phyloP scores from a whole-genome alignment of 257 asterid species.

The Solanum etuberosum region DNA sequence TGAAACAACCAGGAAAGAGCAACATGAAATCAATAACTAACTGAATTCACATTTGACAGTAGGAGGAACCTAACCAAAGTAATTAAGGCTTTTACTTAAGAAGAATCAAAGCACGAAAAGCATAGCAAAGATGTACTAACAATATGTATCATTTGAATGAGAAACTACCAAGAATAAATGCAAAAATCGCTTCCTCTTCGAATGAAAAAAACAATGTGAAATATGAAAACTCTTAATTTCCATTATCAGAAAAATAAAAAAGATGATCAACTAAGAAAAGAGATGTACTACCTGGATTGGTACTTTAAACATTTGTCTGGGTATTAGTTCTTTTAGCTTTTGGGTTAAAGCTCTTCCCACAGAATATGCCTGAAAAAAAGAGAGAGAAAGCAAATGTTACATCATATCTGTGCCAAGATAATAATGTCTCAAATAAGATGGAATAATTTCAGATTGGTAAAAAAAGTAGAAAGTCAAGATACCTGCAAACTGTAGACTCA shows the following conservation, averaged over 20 bases:
- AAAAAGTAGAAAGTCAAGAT: neutral
- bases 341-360: constrained; percentile 97
- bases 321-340: constrained; percentile 91
- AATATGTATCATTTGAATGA: neutral
- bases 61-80: neutral
- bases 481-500: neutral
- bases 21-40: neutral
- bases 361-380: constrained; percentile 62
- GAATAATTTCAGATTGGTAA: neutral
- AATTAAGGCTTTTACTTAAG: neutral
- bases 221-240: neutral
- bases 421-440: neutral
- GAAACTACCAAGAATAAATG: neutral
- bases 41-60: neutral
- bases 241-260: neutral
- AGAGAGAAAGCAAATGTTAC: neutral
- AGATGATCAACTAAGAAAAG: neutral
- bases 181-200: neutral
- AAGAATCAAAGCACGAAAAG: neutral
- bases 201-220: neutral
- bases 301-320: constrained; percentile 96
- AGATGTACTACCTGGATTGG: constrained; percentile 76
- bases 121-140: neutral
- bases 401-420: neutral
- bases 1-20: neutral